Evolutionary conservation across 202 grass and related monocot species (phyloP).

Genomic region (Setaria viridis): DNA sequence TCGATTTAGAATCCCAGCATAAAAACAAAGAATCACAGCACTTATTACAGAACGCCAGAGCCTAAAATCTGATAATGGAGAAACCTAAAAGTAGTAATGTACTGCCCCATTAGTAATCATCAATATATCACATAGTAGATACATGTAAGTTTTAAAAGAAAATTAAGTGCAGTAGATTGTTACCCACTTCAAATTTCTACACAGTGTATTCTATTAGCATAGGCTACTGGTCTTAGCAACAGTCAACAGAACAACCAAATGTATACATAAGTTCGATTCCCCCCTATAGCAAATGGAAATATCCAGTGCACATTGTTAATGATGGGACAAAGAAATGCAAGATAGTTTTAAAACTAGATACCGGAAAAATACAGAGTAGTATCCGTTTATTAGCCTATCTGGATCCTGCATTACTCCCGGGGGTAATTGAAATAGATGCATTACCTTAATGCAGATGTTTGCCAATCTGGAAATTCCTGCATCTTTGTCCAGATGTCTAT

Average conservation of each 20-base stretch:
- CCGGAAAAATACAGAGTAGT: not conserved
- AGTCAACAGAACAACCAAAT: not conserved
- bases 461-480: conserved; percentile 71
- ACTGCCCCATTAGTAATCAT: not conserved
- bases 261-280: too few species aligned
- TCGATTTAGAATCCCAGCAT: not conserved
- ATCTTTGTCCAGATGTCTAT: conserved; percentile 92
- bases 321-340: too few species aligned
- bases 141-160: not conserved
- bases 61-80: not conserved
- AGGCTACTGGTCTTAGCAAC: not conserved
- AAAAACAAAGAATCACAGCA: not conserved
- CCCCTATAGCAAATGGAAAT: not conserved
- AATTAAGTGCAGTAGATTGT: not conserved
- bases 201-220: not conserved
- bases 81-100: not conserved
- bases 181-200: not conserved
- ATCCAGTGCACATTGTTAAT: not conserved
- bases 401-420: not conserved
- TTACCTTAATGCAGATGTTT: conserved; percentile 67
- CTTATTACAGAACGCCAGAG: not conserved
- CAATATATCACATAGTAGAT: too few species aligned
- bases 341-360: too few species aligned
- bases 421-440: not conserved
- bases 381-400: conserved; percentile 2